phyloP scores from a whole-genome alignment of 2,329 filamentous ascomycete species.

The Aspergillus sp. region DNA sequence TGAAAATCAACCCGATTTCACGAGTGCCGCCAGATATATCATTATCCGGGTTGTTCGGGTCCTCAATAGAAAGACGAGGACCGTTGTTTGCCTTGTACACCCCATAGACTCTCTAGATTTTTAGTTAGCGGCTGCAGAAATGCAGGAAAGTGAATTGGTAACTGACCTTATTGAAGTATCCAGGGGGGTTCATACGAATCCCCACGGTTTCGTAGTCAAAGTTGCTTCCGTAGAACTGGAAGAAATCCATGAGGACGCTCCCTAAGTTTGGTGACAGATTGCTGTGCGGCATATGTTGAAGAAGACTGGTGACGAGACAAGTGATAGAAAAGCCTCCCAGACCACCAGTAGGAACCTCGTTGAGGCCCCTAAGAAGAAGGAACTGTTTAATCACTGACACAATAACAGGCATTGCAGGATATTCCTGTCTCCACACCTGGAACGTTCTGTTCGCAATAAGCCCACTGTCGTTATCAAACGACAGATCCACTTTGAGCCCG shows the following conservation, averaged over 20 bases:
- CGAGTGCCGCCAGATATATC: conserved; percentile 87
- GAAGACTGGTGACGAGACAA: conserved; percentile 85
- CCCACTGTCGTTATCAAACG: conserved; percentile 88
- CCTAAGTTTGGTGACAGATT: conserved; percentile 71
- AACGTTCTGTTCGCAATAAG: conserved; percentile 80
- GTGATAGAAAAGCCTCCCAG: conserved; percentile 93
- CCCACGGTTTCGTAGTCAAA: conserved; percentile 71
- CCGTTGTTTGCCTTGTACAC: conserved; percentile 56
- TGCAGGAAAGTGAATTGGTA: not conserved
- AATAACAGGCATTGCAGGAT: conserved; percentile 80
- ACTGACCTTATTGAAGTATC: conserved; percentile 72
- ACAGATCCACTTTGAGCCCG: conserved; percentile 83
- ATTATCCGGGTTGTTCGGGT: conserved; percentile 81
- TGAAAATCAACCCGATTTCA: conserved; percentile 66
- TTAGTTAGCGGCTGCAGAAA: conserved; percentile 7
- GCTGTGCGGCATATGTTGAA: conserved; percentile 75
- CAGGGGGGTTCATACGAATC: conserved; percentile 73
- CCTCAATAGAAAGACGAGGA: conserved; percentile 79
- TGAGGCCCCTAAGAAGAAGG: conserved; percentile 81
- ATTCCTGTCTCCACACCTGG: conserved; percentile 72
- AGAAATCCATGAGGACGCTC: conserved; percentile 79
- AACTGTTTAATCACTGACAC: conserved; percentile 92
- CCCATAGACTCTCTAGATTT: conserved; percentile 36
- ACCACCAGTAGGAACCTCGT: conserved; percentile 87
- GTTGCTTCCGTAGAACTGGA: conserved; percentile 82